phyloP scores from a whole-genome alignment of 805 yeast species.

The Sungouiozyma ichnusensis region DNA sequence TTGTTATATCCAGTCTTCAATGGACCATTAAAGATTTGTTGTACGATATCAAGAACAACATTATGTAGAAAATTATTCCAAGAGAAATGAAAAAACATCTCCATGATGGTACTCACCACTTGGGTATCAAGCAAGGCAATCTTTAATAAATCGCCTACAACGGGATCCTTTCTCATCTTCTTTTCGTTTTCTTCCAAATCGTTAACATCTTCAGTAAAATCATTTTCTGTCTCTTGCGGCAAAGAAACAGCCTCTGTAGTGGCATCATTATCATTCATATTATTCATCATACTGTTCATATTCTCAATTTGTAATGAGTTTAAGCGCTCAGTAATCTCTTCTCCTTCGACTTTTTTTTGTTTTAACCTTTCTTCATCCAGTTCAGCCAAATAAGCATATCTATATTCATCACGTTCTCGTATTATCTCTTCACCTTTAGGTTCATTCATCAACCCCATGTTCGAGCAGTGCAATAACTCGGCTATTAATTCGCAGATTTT shows the following conservation, averaged over 20 bases:
- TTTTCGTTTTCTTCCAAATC: constrained; percentile 29
- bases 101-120: constrained; percentile 48
- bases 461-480: constrained; percentile 88
- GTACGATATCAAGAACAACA: constrained; percentile 75
- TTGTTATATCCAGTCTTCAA: constrained; percentile 65
- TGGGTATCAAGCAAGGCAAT: constrained; percentile 56
- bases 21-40: constrained; percentile 69
- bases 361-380: neutral
- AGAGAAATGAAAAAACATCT: constrained; percentile 60
- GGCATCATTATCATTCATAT: constrained; percentile 8
- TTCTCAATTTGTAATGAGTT: constrained; percentile 1
- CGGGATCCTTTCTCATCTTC: constrained; percentile 42
- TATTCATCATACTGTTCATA: neutral
- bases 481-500: constrained; percentile 90
- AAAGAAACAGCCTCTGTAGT: constrained; percentile 2
- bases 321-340: constrained; percentile 4
- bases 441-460: constrained; percentile 85
- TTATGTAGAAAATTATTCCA: constrained; percentile 83
- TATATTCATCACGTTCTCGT: constrained; percentile 46
- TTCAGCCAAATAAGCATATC: neutral
- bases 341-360: constrained; percentile 1
- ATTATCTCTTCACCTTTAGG: constrained; percentile 59
- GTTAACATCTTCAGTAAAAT: constrained; percentile 4
- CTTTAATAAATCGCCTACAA: constrained; percentile 65
- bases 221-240: constrained; percentile 4